Evolutionary conservation across 192 early-diverging fungal species (phyloP).

Genomic region (Rhizophagus clarus): DNA sequence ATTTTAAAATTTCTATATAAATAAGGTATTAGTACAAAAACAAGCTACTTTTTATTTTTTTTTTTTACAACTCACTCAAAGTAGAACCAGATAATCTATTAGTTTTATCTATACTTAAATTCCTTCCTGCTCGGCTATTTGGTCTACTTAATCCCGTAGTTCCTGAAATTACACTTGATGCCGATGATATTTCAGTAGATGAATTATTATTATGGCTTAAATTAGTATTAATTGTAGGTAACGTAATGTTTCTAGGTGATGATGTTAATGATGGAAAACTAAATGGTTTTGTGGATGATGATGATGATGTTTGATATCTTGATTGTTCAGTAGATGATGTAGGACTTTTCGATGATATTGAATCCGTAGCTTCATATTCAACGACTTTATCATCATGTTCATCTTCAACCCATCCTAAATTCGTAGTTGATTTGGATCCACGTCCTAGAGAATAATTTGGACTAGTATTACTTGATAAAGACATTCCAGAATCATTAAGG

Average conservation of each 20-base stretch:
- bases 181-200: neutral
- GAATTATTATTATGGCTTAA: neutral
- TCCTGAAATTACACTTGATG: neutral
- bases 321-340: too few species aligned
- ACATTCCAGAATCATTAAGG: constrained; percentile 1
- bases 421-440: neutral
- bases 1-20: too few species aligned
- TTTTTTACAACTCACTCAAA: neutral
- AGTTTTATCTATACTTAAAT: constrained; percentile 1
- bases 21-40: too few species aligned
- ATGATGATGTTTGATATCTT: constrained; percentile 2
- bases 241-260: neutral
- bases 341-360: neutral
- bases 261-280: neutral
- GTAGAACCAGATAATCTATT: neutral
- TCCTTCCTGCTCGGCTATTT: constrained; percentile 14
- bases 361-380: constrained; percentile 10
- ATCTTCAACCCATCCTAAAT: neutral
- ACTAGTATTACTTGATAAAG: neutral
- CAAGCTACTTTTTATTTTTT: too few species aligned
- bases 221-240: neutral
- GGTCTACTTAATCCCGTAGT: neutral
- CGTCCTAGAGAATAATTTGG: neutral
- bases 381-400: neutral
- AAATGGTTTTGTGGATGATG: neutral